Evolutionary conservation across 495 filamentous ascomycete species (phyloP), one percentile per base, ranked within the genome.

Genomic region (Cryomyces minteri): DNA sequence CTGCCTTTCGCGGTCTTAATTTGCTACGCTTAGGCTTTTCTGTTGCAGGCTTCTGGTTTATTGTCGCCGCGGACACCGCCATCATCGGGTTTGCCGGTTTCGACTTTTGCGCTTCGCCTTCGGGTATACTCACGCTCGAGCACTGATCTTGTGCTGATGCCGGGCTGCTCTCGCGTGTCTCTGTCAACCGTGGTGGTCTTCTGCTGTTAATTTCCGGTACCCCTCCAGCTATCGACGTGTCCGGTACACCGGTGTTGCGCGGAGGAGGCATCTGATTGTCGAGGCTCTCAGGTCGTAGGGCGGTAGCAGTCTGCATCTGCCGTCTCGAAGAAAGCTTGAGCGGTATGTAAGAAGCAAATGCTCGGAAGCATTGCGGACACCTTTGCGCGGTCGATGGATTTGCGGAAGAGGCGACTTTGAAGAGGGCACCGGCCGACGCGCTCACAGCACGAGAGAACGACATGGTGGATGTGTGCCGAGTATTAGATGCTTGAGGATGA

Each of bases 1-100:
- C 84, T 3, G 90, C 86, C 66, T 94, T 95, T 43, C 88, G 76
- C 29, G 90, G 69, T 39, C 83, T 79, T 11, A 96, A 68, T 55
- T 79, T 84, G 48, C 70, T 67, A 44, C 69, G 59, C 10, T 44
- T 33, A n/a, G 46, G 48, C 32, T 49, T 52, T 14, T 31, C 34
- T 14, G 51, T 45, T 25, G 18, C 18, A 9, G 48, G 32, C 8
- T 32, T 5, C 18, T 46, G 31, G 43, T 67, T 61, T 30, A 62
- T 44, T 45, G 62, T 49, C 4, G 57, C 4, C 43, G 65, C 48
- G n/a, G 62, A 53, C 5, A 42, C 29, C 34, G 43, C 40, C 42
- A 9, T 28, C 46, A 40, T 39, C 2, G 31, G 12, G 6, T 59
- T 12, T 6, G 58, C 56, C 2, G 71, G 61, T 46, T 67, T 69